phyloP scores from a whole-genome alignment of 768 basidiomycete species.

The Phlegmacium glaucopus region DNA sequence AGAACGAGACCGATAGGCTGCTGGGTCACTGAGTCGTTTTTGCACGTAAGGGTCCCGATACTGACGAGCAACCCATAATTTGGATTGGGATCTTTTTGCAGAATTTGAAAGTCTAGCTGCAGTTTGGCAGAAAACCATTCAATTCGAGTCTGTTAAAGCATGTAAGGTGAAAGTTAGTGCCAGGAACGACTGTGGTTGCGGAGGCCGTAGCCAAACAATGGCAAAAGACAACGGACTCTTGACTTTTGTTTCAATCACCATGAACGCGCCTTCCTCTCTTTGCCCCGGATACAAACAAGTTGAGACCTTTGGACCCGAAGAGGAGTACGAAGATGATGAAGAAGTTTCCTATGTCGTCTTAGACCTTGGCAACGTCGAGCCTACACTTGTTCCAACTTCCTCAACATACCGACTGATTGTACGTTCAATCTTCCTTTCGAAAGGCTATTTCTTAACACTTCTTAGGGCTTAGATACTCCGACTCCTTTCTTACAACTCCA shows the following conservation, averaged over 20 bases:
- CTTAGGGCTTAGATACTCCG: constrained; percentile 72
- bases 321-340: constrained; percentile 61
- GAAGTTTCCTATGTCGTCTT: constrained; percentile 70
- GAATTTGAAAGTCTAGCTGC: constrained; percentile 2
- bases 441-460: background rate
- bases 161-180: too few species aligned
- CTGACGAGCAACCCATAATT: constrained; percentile 71
- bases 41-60: constrained; percentile 69
- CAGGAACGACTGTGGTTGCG: background rate
- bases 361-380: constrained; percentile 70
- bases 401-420: constrained; percentile 74
- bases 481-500: constrained; percentile 76
- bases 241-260: background rate
- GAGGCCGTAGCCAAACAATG: constrained; percentile 2
- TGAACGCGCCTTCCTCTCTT: constrained; percentile 28
- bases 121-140: constrained; percentile 16
- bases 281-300: constrained; percentile 66
- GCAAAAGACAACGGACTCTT: background rate
- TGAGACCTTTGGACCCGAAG: constrained; percentile 62
- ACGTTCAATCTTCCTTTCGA: constrained; percentile 24
- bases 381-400: constrained; percentile 70
- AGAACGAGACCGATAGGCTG: constrained; percentile 75
- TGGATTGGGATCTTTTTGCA: constrained; percentile 35
- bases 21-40: constrained; percentile 35
- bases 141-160: background rate